phyloP scores from a whole-genome alignment of 176 grass and related monocot species.

The Cenchrus americanus region DNA sequence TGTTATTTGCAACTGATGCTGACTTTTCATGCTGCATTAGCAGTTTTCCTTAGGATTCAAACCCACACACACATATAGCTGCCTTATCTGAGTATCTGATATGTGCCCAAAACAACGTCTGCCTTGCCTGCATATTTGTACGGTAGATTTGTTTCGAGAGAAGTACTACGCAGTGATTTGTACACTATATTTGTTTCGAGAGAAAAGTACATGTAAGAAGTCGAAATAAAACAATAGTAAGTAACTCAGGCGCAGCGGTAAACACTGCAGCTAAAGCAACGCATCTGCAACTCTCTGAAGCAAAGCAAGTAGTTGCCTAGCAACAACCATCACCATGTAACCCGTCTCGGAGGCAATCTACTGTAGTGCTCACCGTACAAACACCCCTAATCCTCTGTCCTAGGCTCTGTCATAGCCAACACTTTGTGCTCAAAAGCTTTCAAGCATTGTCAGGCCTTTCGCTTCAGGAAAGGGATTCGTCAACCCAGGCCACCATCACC shows the following conservation, averaged over 20 bases:
- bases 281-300: conserved; percentile 33
- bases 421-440: background rate
- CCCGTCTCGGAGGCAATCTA: conserved; percentile 26
- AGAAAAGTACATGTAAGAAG: no score
- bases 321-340: background rate
- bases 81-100: background rate
- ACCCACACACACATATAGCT: no score
- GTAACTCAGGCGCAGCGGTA: no score
- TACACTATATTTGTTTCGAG: no score
- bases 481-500: background rate
- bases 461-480: background rate
- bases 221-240: no score
- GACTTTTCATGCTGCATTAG: background rate
- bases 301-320: conserved; percentile 45
- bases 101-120: background rate
- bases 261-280: conserved; percentile 18
- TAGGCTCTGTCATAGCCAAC: background rate
- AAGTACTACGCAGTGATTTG: no score
- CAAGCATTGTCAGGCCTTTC: background rate
- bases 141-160: no score
- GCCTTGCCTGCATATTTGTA: no score
- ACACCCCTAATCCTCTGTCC: background rate
- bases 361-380: background rate
- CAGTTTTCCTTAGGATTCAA: background rate
- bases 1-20: background rate